Conservation (phyloP, 208 protist species). For the Endotrypanum monterogeii region DNA sequence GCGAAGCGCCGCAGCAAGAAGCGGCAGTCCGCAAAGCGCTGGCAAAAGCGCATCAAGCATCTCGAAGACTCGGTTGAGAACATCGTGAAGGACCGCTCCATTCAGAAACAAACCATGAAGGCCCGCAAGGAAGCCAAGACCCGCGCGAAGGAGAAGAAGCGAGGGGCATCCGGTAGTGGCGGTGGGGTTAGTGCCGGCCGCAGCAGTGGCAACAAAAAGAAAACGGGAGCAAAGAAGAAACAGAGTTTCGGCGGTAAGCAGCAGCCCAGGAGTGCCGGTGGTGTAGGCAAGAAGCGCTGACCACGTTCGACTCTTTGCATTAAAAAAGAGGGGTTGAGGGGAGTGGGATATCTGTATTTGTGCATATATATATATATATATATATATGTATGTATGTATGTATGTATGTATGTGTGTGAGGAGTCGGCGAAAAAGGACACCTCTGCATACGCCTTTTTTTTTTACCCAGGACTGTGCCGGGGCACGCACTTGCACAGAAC, state of each 20-base stretch:
- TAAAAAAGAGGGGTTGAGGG: background rate
- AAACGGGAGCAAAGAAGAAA: conserved; percentile 21
- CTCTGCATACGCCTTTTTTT: no score
- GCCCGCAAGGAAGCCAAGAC: conserved; percentile 33
- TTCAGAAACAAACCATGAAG: conserved; percentile 38
- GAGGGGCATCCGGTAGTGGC: background rate
- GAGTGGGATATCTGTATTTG: background rate
- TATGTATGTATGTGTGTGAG: background rate
- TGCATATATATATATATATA: background rate
- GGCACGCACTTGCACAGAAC: no score
- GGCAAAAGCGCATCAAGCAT: conserved; percentile 62
- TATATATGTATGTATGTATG: background rate
- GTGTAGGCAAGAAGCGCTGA: conserved; percentile 8
- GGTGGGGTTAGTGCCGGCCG: background rate
- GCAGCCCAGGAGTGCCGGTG: background rate
- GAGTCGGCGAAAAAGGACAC: no score
- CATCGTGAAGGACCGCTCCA: conserved; percentile 60
- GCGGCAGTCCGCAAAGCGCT: conserved; percentile 77
- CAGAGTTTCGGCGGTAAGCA: conserved; percentile 9
- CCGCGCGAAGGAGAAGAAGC: conserved; percentile 34
- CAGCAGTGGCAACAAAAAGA: conserved; percentile 7
- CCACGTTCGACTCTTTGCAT: background rate
- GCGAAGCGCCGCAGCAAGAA: conserved; percentile 80
- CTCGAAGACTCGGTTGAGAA: conserved; percentile 76
- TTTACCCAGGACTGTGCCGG: no score